Conservation (phyloP, 352 stramenopile genomes). For the Globisporangium perplexum region DNA sequence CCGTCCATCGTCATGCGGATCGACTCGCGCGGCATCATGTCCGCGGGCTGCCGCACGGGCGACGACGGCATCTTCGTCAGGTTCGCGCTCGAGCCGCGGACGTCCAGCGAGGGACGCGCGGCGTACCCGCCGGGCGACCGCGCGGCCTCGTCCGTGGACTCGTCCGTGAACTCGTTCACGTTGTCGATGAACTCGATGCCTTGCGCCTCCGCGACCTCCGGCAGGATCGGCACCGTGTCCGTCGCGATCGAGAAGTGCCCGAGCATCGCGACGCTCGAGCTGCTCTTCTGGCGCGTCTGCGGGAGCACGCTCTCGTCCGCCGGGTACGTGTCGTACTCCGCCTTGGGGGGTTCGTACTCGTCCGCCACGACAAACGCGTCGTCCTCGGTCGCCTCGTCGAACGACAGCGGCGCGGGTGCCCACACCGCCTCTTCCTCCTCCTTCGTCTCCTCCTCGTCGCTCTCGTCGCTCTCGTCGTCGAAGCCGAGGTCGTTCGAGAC, state of each 20-base stretch:
- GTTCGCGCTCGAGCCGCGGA: conserved; percentile 16
- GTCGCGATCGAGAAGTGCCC: conserved; percentile 67
- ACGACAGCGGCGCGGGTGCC: background rate
- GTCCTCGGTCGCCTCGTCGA: conserved; percentile 7
- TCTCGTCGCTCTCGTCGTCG: conserved; percentile 26
- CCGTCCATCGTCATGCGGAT: conserved; percentile 71
- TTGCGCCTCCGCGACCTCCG: conserved; percentile 38
- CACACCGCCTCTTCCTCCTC: background rate
- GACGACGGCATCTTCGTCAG: conserved; percentile 6
- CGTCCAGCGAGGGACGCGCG: conserved; percentile 35
- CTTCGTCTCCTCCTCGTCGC: conserved; percentile 4
- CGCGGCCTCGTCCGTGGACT: conserved; percentile 18
- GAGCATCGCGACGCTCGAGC: conserved; percentile 65
- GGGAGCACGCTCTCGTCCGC: conserved; percentile 14
- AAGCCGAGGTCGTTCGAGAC: conserved; percentile 47
- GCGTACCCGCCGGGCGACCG: conserved; percentile 23
- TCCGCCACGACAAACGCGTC: conserved; percentile 9
- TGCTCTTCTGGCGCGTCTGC: conserved; percentile 35
- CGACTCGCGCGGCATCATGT: conserved; percentile 45
- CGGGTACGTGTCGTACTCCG: conserved; percentile 6
- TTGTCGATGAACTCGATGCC: conserved; percentile 57
- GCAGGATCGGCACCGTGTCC: conserved; percentile 48
- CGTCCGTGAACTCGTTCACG: conserved; percentile 27
- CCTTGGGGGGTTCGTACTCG: background rate
- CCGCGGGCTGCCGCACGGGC: conserved; percentile 7